Conservation (phyloP, 371 early-diverging fungal species). For the Mucor mucedo region DNA sequence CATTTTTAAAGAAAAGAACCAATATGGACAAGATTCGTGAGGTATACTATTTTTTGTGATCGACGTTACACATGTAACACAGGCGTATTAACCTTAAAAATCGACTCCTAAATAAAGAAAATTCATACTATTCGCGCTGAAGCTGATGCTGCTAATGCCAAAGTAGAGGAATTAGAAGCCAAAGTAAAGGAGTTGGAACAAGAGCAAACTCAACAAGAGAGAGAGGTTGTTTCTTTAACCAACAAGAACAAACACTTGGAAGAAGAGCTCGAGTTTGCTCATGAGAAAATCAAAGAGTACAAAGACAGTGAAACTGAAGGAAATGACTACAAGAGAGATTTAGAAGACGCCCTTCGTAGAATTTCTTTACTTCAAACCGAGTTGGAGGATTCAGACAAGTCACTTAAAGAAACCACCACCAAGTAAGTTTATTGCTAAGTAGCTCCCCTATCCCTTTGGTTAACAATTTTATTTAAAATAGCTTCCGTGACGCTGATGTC, state of each 20-base stretch:
- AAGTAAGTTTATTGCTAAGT: slow-evolving; percentile 56
- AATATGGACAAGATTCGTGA: slow-evolving; percentile 53
- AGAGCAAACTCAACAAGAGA: slow-evolving; percentile 70
- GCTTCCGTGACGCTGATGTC: slow-evolving; percentile 79
- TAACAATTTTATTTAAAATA: slow-evolving; percentile 18
- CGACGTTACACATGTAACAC: not conserved
- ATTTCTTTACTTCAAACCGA: slow-evolving; percentile 69
- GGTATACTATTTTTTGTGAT: slow-evolving; percentile 22
- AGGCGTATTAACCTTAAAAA: not conserved
- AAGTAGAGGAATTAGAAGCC: slow-evolving; percentile 68
- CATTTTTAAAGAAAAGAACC: not conserved
- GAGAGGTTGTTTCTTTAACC: slow-evolving; percentile 72
- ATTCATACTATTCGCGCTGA: slow-evolving; percentile 69
- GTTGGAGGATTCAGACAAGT: slow-evolving; percentile 69
- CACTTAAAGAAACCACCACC: slow-evolving; percentile 69
- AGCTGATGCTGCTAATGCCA: slow-evolving; percentile 69
- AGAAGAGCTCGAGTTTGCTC: slow-evolving; percentile 66
- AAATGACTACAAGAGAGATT: slow-evolving; percentile 65
- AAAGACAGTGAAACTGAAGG: slow-evolving; percentile 67
- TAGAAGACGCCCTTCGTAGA: slow-evolving; percentile 67
- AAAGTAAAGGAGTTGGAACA: slow-evolving; percentile 62
- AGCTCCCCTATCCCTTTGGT: too few relatives aligned
- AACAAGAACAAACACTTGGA: slow-evolving; percentile 71
- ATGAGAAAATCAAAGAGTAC: slow-evolving; percentile 64
- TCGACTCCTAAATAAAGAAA: slow-evolving; percentile 56